These are phyloP conservation scores for Hirschioporus abietinus DNA, from an alignment of 768 basidiomycete genomes.

Conservation along the genomic window DNA sequence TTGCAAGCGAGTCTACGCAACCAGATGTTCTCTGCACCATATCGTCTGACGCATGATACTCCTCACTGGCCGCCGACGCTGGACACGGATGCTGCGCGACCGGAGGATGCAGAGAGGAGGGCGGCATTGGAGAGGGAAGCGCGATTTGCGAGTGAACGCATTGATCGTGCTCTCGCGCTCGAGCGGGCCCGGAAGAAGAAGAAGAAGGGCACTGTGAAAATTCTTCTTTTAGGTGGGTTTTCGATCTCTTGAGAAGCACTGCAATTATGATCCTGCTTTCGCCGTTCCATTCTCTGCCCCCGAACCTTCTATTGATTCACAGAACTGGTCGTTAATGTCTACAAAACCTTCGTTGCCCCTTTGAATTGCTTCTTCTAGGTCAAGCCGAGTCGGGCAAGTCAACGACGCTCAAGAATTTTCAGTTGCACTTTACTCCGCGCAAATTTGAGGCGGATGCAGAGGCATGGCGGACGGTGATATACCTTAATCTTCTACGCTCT, in stretches of 20 bases:
- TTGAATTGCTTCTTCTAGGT: conserved; percentile 29
- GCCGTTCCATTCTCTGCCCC: not conserved
- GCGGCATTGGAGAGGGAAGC: conserved; percentile 43
- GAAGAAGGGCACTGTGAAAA: conserved; percentile 35
- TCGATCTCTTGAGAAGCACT: conserved; percentile 4
- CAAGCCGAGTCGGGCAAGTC: conserved; percentile 69
- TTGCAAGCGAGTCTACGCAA: not conserved
- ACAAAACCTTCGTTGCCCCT: not conserved
- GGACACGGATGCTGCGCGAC: conserved; percentile 31
- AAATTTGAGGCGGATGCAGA: conserved; percentile 52
- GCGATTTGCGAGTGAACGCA: conserved; percentile 45
- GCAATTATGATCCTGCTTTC: not conserved
- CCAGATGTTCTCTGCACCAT: conserved; percentile 1
- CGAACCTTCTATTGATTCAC: not conserved
- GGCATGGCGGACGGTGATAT: conserved; percentile 61
- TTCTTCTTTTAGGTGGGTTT: conserved; percentile 51
- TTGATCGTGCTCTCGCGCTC: conserved; percentile 44
- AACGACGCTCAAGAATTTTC: conserved; percentile 62
- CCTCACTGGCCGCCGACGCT: conserved; percentile 21
- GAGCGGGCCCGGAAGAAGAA: conserved; percentile 41
- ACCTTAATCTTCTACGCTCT: conserved; percentile 60
- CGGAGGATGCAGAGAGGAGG: conserved; percentile 34
- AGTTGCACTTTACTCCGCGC: conserved; percentile 54
- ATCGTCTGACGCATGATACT: not conserved
- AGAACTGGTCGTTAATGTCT: not conserved